Evolutionary conservation across 129 eudicot genomes (phyloP).

Genomic region (Logfia minima): DNA sequence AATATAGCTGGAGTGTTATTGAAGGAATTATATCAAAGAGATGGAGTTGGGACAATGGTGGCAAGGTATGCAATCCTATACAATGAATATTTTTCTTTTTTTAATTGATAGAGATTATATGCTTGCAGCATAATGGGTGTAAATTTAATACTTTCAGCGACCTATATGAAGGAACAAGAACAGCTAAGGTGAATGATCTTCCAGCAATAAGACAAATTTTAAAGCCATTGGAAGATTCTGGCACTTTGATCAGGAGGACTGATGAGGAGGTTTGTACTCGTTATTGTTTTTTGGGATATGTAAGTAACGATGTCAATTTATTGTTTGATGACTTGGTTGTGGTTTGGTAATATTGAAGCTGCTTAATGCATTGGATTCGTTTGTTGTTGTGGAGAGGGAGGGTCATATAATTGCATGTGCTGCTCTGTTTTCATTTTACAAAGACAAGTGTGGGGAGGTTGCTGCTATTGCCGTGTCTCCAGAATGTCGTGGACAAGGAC

Average conservation of each 20-base stretch:
- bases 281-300: background rate
- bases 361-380: constrained; percentile 45
- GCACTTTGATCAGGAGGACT: constrained; percentile 56
- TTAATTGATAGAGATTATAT: background rate
- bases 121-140: background rate
- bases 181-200: constrained; percentile 52
- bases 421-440: constrained; percentile 66
- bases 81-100: background rate
- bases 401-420: constrained; percentile 61
- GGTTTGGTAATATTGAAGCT: constrained; percentile 29
- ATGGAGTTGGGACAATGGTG: constrained; percentile 82
- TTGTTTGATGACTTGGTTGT: background rate
- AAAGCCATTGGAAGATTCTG: constrained; percentile 63
- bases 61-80: constrained; percentile 50
- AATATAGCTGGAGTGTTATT: constrained; percentile 60
- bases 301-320: background rate
- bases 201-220: constrained; percentile 49
- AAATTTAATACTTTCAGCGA: constrained; percentile 37
- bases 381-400: constrained; percentile 70
- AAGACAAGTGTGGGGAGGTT: constrained; percentile 70
- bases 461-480: constrained; percentile 93
- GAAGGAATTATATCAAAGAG: constrained; percentile 69
- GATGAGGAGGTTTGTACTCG: constrained; percentile 42
- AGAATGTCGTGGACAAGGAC: constrained; percentile 89
- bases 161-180: constrained; percentile 66